Base-by-base conservation (phyloP, 2,329 filamentous ascomycete genomes). In the Aureobasidium vineae region DNA sequence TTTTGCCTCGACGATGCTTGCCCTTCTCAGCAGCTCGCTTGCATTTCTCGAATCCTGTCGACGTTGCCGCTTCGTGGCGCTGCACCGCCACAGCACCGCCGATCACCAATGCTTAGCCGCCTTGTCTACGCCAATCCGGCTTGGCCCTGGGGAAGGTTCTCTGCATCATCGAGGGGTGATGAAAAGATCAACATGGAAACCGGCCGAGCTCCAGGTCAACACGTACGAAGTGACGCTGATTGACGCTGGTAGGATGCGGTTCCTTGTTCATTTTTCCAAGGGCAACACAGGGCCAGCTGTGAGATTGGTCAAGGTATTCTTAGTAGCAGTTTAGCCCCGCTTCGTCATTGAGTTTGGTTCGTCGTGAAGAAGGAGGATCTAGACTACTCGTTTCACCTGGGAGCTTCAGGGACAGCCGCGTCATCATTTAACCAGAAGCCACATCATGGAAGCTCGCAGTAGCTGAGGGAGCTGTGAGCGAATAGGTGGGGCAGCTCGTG, bases 321-420 rank as follows among this genome's bases (percentile, higher is more conserved):
- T 64, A 64, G 61, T 3, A 54, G 23, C 61, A 28, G 26, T 13
- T 41, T 21, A 43, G 61, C 47, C 49, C 49, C 61, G 61, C 61
- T 54, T 54, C 49, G 38, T 52, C 33, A 41, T 63, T 41, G 45
- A 21, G 33, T 64, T 53, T 23, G 15, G 49, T 23, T 61, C 8
- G 21, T 40, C 13, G 43, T 45, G 43, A 23, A 45, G 3, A 5
- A 21, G 3, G 43, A 8, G 19, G 26, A 23, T 63, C 59, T 64
- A 64, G 61, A 54, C 38, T 49, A 28, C 23, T 54, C 61, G 61
- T 64, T 64, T 64, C 61, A 64, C 38, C 26, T 26, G 23, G 16
- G 31, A 45, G 61, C 26, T 64, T 41, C 40, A 53, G 61, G 61
- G 49, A 38, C 36, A 15, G 19, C 61, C 43, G 61, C 61, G 61